A percentile compares a stretch with the other conserved stretches of the same genome.
phyloP scores from a whole-genome alignment of 2,329 filamentous ascomycete species.

The Fulvia fulva region DNA sequence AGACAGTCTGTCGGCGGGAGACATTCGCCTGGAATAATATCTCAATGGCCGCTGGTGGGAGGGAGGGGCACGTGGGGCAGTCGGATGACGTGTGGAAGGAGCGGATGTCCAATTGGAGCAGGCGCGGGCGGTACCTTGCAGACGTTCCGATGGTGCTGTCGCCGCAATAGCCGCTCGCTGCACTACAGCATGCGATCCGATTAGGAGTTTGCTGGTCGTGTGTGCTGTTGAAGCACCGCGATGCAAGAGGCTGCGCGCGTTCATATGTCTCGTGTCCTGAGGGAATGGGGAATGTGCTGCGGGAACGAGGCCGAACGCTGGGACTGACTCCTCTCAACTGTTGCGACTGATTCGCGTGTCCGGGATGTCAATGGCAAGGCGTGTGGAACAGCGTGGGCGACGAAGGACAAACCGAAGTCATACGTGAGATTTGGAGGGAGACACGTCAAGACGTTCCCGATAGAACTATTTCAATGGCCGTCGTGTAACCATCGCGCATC shows the following conservation, averaged over 20 bases:
- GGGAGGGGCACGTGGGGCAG: slow-evolving; percentile 27
- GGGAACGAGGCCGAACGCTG: neutral
- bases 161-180: slow-evolving; percentile 6
- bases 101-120: slow-evolving; percentile 10
- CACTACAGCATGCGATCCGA: neutral
- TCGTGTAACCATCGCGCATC: neutral
- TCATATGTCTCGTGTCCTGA: slow-evolving; percentile 1
- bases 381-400: slow-evolving; percentile 1
- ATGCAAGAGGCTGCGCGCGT: neutral
- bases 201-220: neutral
- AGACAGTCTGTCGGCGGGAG: slow-evolving; percentile 41
- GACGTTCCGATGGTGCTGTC: neutral
- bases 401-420: no score
- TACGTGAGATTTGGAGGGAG: neutral
- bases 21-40: slow-evolving; percentile 33
- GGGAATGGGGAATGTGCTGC: no score
- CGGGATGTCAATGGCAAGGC: neutral
- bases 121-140: slow-evolving; percentile 7
- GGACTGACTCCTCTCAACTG: neutral
- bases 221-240: slow-evolving; percentile 4
- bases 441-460: neutral
- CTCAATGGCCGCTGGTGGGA: neutral
- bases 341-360: slow-evolving; percentile 1
- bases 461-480: neutral
- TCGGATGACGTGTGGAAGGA: slow-evolving; percentile 11